Evolutionary conservation across 306 rosid genomes (phyloP), one percentile per base, ranked within the genome.

Genomic region (Lathyrus oleraceus): DNA sequence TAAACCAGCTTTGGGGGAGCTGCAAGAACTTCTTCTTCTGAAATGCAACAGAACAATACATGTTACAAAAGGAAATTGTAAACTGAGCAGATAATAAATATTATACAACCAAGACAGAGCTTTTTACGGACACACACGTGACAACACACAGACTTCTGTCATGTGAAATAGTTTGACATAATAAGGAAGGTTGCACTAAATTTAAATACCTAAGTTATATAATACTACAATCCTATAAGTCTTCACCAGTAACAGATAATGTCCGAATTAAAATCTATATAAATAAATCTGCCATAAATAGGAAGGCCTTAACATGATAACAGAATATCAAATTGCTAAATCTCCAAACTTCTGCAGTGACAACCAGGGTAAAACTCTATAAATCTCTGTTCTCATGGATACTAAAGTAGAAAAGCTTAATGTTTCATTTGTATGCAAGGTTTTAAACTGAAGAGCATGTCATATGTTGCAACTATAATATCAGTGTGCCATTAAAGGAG

Each of bases 1-100:
- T 91, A 94, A 23, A 94, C 97, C 84, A 91, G 57, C 86, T 89
- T 88, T 54, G 96, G 97, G 78, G 99, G 97, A 78, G 97, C 99
- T 28, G 91, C 73, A 19, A 94, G 97, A 76, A 88, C 86, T 83
- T 87, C 96, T 36, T 87, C 95, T 79, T 94, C 97, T 93, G 88
- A 58, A 57, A 74, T 70, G 75, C 66, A 57, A 57, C 28, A 84
- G 65, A 79, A 57, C 58, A 71, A 10, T 59, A 81, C 56, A 61
- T 10, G 39, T 58, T 81, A 78, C 30, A 13, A 52, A 61, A 74
- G 52, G 58, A 77, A 39, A 53, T 30, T 17, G 43, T 44, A 75
- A 80, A 76, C 49, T 61, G 59, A 42, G 19, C 42, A 49, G 38
- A 44, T 54, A 63, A 67, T 16, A 27, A 74, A 64, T 57, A 58